Evolutionary conservation across 2,329 filamentous ascomycete species (phyloP), one percentile per base, ranked within the genome.

Genomic region (Colletotrichum australisinense): DNA sequence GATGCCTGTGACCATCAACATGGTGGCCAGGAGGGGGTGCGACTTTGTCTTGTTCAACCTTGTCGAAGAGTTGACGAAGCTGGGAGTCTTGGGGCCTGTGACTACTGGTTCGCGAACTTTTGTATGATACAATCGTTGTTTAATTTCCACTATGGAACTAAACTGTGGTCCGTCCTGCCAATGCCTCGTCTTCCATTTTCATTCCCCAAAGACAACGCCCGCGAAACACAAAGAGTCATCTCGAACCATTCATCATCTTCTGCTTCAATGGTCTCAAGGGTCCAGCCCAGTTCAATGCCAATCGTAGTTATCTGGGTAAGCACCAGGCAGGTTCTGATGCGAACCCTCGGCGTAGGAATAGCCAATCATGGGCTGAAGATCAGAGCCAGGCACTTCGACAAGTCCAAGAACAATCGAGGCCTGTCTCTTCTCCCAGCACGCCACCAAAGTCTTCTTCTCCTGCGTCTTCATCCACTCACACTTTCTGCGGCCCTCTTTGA

Each of bases 341-440:
- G 69, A 72, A 11, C 69, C 69, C 2, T 63, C 32, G 3, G 35
- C 14, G 9, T 52, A 28, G 0, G 30, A 24, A 19, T 38, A 7
- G 0, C 69, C 57, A 11, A 72, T 38, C 1, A 46, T n/a, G 1
- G 69, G 38, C 58, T 72, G 69, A 19, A 56, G 12, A 2, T 58
- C 28, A 16, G 65, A 52, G 1, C 22, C 28, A 5, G 69, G 69
- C n/a, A 72, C 69, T 3, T 63, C 38, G 5, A 74, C 46, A 5
- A 77, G 76, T 2, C 74, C 74, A 3, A 77, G 62, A 30, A 76
- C 64, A 58, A 76, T 74, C 1, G 75, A 24, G 2, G 69, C 52
- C 22, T 59, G 52, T 28, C 65, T 28, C 52, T 52, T 69, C n/a
- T 42, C 55, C 69, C 69, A 75, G 24, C 53, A 28, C 26, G 71